A percentile compares a stretch with the other conserved stretches of the same genome.
These are phyloP conservation scores for Phytophthora rubi DNA, from an alignment of 352 stramenopile species.

Conservation along the genomic window DNA sequence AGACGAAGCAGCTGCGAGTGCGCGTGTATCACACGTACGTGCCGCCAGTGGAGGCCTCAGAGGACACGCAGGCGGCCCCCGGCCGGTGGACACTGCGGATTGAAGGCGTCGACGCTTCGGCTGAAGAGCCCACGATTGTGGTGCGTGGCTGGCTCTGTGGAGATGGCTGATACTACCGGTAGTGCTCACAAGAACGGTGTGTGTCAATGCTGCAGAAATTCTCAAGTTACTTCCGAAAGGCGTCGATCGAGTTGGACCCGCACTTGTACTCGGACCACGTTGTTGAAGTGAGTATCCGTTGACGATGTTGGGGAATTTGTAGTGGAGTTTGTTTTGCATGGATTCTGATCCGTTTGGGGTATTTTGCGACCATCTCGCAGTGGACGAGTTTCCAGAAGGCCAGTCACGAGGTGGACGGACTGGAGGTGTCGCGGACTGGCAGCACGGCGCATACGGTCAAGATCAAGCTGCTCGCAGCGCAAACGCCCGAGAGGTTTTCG, in stretches of 20 bases:
- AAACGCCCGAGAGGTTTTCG: slow-evolving; percentile 63
- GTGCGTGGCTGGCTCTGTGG: slow-evolving; percentile 24
- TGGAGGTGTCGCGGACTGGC: slow-evolving; percentile 62
- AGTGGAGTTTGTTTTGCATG: background rate
- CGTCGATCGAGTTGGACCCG: slow-evolving; percentile 73
- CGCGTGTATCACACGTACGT: slow-evolving; percentile 70
- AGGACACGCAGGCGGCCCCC: slow-evolving; percentile 37
- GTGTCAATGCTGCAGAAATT: slow-evolving; percentile 58
- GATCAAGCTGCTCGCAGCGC: slow-evolving; percentile 68
- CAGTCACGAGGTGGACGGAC: slow-evolving; percentile 61
- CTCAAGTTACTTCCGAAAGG: slow-evolving; percentile 80
- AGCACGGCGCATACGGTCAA: slow-evolving; percentile 63
- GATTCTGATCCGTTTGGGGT: background rate
- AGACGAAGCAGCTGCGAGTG: slow-evolving; percentile 64
- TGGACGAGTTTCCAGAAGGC: slow-evolving; percentile 84
- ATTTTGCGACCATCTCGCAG: slow-evolving; percentile 25
- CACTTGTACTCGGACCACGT: slow-evolving; percentile 72
- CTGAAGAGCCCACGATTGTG: slow-evolving; percentile 40
- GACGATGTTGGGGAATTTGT: background rate
- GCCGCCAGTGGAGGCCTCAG: slow-evolving; percentile 45
- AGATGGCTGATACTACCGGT: no score
- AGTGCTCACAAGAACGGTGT: background rate
- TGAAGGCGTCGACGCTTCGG: slow-evolving; percentile 51
- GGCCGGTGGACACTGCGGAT: slow-evolving; percentile 74
- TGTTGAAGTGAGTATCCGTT: slow-evolving; percentile 50